These are phyloP conservation scores for Alnus glutinosa DNA, from an alignment of 306 rosid genomes.

Conservation along the genomic window DNA sequence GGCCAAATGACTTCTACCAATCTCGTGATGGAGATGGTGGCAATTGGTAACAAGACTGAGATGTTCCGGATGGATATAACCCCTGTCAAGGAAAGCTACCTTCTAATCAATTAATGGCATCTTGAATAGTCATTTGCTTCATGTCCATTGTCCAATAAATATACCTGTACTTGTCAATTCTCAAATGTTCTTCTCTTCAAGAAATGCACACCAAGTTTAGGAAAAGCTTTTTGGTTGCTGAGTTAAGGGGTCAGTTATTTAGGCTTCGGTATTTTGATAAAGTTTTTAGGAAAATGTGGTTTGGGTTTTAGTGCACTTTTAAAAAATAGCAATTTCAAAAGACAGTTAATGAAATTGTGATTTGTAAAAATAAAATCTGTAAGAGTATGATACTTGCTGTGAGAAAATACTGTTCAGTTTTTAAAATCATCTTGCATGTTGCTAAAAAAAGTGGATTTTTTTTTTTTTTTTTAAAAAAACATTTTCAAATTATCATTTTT, in stretches of 20 bases:
- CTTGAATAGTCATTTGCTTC: not conserved
- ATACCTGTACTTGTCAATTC: not conserved
- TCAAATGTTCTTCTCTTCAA: not conserved
- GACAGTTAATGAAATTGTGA: too few species aligned
- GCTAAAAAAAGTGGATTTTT: not conserved
- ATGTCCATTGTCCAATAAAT: not conserved
- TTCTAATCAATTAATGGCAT: not conserved
- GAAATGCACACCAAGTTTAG: not conserved
- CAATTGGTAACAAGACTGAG: constrained; percentile 50
- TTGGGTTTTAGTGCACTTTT: too few species aligned
- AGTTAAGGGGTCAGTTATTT: not conserved
- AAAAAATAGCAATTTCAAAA: too few species aligned
- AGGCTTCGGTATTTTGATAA: not conserved
- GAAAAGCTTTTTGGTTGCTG: not conserved
- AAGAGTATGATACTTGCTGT: not conserved
- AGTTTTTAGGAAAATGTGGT: not conserved
- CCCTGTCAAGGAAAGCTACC: not conserved
- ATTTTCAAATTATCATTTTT: too few species aligned
- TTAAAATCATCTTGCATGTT: too few species aligned
- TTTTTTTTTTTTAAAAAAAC: too few species aligned
- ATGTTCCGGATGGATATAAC: not conserved
- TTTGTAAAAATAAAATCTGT: too few species aligned
- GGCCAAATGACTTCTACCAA: constrained; percentile 67
- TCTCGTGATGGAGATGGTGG: constrained; percentile 65
- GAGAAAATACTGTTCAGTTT: too few species aligned